Base-by-base conservation (phyloP, 1,284 basidiomycete genomes). In the Coriolopsis trogii region DNA sequence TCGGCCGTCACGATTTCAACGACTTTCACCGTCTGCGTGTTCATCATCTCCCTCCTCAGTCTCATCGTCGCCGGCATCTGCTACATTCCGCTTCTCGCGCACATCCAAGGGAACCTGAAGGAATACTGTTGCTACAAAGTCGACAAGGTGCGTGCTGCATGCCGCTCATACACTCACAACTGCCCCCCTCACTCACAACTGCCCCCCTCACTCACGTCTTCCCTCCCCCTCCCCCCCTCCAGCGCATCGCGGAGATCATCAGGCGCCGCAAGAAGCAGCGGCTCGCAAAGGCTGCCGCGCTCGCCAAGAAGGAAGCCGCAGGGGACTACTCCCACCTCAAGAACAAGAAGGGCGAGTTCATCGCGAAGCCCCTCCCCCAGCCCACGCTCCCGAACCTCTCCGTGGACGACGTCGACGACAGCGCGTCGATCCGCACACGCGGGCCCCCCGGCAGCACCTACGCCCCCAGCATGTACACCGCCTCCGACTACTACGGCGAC, bases 111-210 rank as follows among this genome's bases (percentile, higher is more conserved):
- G 29, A 98, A 98, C 71, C 74, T 98, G 48, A 96, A 96, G 86
- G 96, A 98, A 80, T 98, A 97, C 73, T 94, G 93, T 70, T 98
- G 95, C 73, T 93, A 98, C 77, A 98, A 98, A 75, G 93, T 98
- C 49, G 96, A 98, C 76, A 98, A 97, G 84, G 89, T 91, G 66
- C 58, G 63, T 51, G n/a, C 56, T n/a, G n/a, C 15, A 23, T 36
- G 24, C 5, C 16, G 41, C 25, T n/a, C n/a, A n/a, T n/a, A n/a
- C n/a, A n/a, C n/a, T n/a, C n/a, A n/a, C n/a, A n/a, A n/a, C n/a
- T n/a, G n/a, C n/a, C n/a, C n/a, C n/a, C n/a, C n/a, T n/a, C n/a
- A n/a, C n/a, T n/a, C n/a, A n/a, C n/a, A n/a, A n/a, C n/a, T n/a
- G n/a, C n/a, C n/a, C n/a, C n/a, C 28, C 46, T 40, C 25, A n/a